A percentile compares a stretch with the other conserved stretches of the same genome.
Evolutionary conservation across 805 yeast species (phyloP).

Genomic region (Candida insectalens): DNA sequence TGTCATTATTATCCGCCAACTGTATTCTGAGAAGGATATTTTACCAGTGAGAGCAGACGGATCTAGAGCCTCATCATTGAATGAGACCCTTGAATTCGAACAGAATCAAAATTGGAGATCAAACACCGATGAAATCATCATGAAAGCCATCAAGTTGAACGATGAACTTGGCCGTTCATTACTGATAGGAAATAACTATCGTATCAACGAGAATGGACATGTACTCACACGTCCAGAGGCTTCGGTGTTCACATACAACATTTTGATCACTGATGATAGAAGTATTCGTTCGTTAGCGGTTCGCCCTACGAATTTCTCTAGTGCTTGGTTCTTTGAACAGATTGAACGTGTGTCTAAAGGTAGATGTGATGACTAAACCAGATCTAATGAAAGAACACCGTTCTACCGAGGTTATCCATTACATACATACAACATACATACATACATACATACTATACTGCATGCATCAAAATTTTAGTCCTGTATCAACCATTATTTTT

Average conservation of each 20-base stretch:
- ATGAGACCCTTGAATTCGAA: slow-evolving; percentile 68
- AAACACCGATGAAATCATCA: slow-evolving; percentile 60
- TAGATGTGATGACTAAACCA: slow-evolving; percentile 40
- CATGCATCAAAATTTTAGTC: too few species aligned
- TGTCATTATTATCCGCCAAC: slow-evolving; percentile 61
- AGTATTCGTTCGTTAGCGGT: slow-evolving; percentile 50
- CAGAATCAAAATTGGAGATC: slow-evolving; percentile 65
- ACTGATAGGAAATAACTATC: slow-evolving; percentile 16
- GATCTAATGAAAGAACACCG: too few species aligned
- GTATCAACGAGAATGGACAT: slow-evolving; percentile 17
- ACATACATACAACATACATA: too few species aligned
- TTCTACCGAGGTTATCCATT: too few species aligned
- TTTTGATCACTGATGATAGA: slow-evolving; percentile 64
- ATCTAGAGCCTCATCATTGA: slow-evolving; percentile 53
- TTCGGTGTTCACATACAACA: slow-evolving; percentile 41
- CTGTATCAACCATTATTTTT: too few species aligned
- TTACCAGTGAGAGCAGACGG: slow-evolving; percentile 63
- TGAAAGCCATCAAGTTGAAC: slow-evolving; percentile 34
- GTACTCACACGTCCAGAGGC: slow-evolving; percentile 26
- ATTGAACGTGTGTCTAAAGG: slow-evolving; percentile 37
- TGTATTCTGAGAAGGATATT: slow-evolving; percentile 45
- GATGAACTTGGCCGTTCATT: slow-evolving; percentile 22
- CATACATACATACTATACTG: not conserved
- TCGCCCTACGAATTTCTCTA: slow-evolving; percentile 45
- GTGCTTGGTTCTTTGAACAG: slow-evolving; percentile 45